phyloP scores from a whole-genome alignment of 164 flowering plant species.

The Stephania cephalantha region DNA sequence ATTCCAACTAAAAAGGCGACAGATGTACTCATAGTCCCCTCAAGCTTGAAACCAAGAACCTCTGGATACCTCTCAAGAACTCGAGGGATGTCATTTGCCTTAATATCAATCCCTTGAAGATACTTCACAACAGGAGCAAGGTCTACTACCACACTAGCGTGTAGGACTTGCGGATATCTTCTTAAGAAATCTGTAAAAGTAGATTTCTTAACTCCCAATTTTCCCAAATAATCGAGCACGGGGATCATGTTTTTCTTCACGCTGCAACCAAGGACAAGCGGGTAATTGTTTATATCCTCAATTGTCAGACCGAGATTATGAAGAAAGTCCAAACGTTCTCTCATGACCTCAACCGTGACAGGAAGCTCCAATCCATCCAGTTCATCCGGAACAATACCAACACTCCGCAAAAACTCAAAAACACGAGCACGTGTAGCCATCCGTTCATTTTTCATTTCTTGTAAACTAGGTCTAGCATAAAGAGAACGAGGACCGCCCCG shows the following conservation, averaged over 20 bases:
- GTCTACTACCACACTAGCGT: constrained; percentile 89
- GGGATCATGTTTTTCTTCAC: constrained; percentile 97
- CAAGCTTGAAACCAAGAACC: constrained; percentile 87
- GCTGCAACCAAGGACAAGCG: constrained; percentile 93
- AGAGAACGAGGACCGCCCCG: constrained; percentile 47
- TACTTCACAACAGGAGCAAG: constrained; percentile 88
- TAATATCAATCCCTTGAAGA: constrained; percentile 87
- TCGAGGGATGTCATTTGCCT: constrained; percentile 64
- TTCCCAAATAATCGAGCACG: constrained; percentile 91
- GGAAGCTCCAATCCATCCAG: constrained; percentile 94
- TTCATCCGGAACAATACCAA: constrained; percentile 87
- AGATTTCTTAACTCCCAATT: constrained; percentile 74
- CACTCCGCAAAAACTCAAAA: constrained; percentile 63
- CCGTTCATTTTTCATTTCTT: constrained; percentile 72
- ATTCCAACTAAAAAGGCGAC: constrained; percentile 93
- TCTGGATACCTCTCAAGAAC: constrained; percentile 89
- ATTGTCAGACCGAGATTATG: constrained; percentile 75
- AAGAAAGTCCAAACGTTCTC: constrained; percentile 87
- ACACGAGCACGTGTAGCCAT: constrained; percentile 58
- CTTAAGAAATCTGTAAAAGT: constrained; percentile 64
- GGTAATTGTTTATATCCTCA: constrained; percentile 86
- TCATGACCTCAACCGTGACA: constrained; percentile 82
- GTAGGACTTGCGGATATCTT: constrained; percentile 92
- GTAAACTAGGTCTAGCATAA: constrained; percentile 73
- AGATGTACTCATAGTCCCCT: constrained; percentile 98